Evolutionary conservation across 306 rosid species (phyloP).

Genomic region (Fragaria nilgerrensis): DNA sequence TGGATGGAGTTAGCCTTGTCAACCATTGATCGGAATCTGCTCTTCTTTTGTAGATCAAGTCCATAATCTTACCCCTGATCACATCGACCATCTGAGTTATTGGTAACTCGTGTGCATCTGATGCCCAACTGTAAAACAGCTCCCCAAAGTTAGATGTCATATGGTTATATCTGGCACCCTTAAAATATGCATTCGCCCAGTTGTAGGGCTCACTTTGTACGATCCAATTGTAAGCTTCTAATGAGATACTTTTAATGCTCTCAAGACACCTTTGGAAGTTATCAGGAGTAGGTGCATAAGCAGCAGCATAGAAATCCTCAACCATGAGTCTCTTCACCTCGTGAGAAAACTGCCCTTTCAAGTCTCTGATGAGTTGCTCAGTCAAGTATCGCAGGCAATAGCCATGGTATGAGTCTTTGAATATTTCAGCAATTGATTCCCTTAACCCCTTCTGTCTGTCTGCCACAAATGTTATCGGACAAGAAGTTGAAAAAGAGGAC

Average conservation of each 20-base stretch:
- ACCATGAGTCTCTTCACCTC: conserved; percentile 90
- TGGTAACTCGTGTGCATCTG: conserved; percentile 84
- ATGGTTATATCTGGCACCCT: conserved; percentile 88
- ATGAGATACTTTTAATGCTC: conserved; percentile 70
- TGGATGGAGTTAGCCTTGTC: conserved; percentile 75
- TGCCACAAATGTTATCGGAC: conserved; percentile 86
- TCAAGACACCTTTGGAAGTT: conserved; percentile 67
- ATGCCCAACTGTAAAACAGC: conserved; percentile 85
- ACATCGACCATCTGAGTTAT: conserved; percentile 96
- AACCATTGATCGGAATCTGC: conserved; percentile 70
- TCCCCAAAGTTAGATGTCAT: conserved; percentile 92
- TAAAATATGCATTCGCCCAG: conserved; percentile 86
- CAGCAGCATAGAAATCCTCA: conserved; percentile 85
- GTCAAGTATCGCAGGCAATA: conserved; percentile 77
- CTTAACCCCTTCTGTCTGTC: conserved; percentile 78
- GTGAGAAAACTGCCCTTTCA: conserved; percentile 90
- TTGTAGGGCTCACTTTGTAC: conserved; percentile 74
- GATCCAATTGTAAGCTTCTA: conserved; percentile 85
- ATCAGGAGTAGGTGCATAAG: conserved; percentile 65
- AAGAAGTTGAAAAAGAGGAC: conserved; percentile 64
- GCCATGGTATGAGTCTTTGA: conserved; percentile 77
- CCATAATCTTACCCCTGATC: conserved; percentile 77
- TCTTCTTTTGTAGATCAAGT: conserved; percentile 61
- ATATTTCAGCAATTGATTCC: conserved; percentile 67
- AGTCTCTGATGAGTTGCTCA: conserved; percentile 84